These are phyloP conservation scores for Pneumocystis murina DNA, from an alignment of 1,139 yeast species.

Conservation along the genomic window DNA sequence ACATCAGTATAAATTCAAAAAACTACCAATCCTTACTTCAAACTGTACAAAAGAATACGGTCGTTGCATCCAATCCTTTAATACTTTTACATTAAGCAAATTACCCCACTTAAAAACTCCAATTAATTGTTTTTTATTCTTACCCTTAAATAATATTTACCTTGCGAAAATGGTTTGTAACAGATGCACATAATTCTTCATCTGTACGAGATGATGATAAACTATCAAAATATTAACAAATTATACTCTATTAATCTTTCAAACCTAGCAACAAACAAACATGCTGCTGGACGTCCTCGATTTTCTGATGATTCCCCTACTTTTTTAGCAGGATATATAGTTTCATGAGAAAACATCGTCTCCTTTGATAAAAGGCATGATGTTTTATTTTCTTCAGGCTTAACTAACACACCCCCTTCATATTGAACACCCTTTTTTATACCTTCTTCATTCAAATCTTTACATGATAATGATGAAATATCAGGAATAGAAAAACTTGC, in stretches of 20 bases:
- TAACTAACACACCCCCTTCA: neutral
- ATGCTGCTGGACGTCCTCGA: constrained; percentile 5
- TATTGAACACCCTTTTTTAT: neutral
- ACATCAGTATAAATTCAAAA: neutral
- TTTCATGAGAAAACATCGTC: neutral
- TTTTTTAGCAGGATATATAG: neutral
- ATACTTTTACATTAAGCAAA: constrained; percentile 47
- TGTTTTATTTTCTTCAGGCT: neutral
- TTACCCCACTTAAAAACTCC: constrained; percentile 9
- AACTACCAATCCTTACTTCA: constrained; percentile 4
- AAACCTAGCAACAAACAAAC: constrained; percentile 8
- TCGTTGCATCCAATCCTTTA: constrained; percentile 64
- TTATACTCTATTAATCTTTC: neutral
- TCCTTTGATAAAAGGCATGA: neutral
- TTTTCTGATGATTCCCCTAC: neutral
- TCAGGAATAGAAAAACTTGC: no score
- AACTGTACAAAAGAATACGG: constrained; percentile 93
- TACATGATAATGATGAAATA: no score
- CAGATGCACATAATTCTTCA: constrained; percentile 3
- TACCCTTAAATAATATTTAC: neutral
- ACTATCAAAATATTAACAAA: neutral
- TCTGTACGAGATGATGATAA: constrained; percentile 9
- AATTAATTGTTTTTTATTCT: neutral
- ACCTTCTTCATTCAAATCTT: neutral
- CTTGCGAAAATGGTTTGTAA: constrained; percentile 5